Evolutionary conservation across 345 rosid species (phyloP), one percentile per base, ranked within the genome.

Genomic region (Rubroshorea leprosula): DNA sequence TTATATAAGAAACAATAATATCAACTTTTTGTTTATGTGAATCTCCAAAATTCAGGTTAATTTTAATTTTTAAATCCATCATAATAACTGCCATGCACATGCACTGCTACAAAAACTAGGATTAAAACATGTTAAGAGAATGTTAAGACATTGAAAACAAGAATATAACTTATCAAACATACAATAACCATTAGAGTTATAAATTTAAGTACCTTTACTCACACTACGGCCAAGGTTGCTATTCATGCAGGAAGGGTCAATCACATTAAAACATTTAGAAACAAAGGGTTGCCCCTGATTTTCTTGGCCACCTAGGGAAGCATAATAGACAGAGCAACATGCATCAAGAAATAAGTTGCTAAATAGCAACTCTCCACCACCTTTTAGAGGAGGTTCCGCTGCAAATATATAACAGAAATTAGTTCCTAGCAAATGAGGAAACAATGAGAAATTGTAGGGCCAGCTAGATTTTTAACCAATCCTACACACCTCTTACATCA

Each of bases 151-250:
- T n/a, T n/a, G n/a, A n/a, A n/a, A n/a, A n/a, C n/a, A n/a, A n/a
- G n/a, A n/a, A n/a, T n/a, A n/a, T n/a, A n/a, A n/a, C n/a, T n/a
- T n/a, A n/a, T n/a, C n/a, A n/a, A n/a, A n/a, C n/a, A n/a, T n/a
- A n/a, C n/a, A n/a, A n/a, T n/a, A n/a, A n/a, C n/a, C n/a, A n/a
- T n/a, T n/a, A 23, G 18, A 35, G 7, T 35, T 5, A 23, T 1
- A 49, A 16, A 54, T 47, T 29, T 41, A 68, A 54, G 43, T 80
- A 94, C 99, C 99, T 90, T 91, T 90, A 69, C 86, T 94, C 65
- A 90, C 99, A 75, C 99, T 90, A 56, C 99, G 97, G 18, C 99
- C 99, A 70, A 94, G 97, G 75, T 90, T 94, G 88, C 90, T 94
- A 80, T 82, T 94, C 63, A 79, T 68, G 63, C 99, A 96, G 72